phyloP scores from a whole-genome alignment of 257 asterid species.

The Agastache rugosa region DNA sequence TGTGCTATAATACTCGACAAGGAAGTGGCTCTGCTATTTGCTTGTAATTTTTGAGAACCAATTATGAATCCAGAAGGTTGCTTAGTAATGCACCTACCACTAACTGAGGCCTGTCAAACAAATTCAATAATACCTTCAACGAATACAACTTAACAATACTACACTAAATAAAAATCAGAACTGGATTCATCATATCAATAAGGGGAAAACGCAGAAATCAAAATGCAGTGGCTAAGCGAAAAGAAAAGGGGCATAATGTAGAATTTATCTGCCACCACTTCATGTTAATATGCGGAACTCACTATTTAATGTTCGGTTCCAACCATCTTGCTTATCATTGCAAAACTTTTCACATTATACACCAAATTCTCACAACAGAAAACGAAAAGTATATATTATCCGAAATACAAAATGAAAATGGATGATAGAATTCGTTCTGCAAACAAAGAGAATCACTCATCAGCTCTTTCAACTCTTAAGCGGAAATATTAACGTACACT shows the following conservation, averaged over 20 bases:
- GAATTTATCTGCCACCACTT: slow-evolving; percentile 2
- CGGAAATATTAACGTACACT: not conserved
- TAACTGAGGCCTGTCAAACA: slow-evolving; percentile 46
- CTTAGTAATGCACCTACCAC: slow-evolving; percentile 39
- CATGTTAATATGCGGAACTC: not conserved
- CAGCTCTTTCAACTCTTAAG: slow-evolving; percentile 21
- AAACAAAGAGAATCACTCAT: slow-evolving; percentile 20
- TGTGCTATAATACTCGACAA: slow-evolving; percentile 32
- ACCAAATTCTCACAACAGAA: not conserved
- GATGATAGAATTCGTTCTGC: not conserved
- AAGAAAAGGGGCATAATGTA: not conserved
- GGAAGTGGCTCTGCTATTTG: slow-evolving; percentile 27
- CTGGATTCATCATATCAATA: slow-evolving; percentile 1
- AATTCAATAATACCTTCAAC: slow-evolving; percentile 25
- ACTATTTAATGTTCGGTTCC: slow-evolving; percentile 11
- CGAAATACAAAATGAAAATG: not conserved
- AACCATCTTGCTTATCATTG: not conserved
- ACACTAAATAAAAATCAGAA: not conserved
- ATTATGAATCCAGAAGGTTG: slow-evolving; percentile 32
- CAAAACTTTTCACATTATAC: not conserved
- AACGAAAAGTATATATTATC: not conserved
- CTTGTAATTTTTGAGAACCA: slow-evolving; percentile 35
- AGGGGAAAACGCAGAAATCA: slow-evolving; percentile 14
- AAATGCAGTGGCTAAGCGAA: not conserved
- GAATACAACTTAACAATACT: not conserved